phyloP scores from a whole-genome alignment of 164 flowering plant genomes.

The Pachysandra terminalis region DNA sequence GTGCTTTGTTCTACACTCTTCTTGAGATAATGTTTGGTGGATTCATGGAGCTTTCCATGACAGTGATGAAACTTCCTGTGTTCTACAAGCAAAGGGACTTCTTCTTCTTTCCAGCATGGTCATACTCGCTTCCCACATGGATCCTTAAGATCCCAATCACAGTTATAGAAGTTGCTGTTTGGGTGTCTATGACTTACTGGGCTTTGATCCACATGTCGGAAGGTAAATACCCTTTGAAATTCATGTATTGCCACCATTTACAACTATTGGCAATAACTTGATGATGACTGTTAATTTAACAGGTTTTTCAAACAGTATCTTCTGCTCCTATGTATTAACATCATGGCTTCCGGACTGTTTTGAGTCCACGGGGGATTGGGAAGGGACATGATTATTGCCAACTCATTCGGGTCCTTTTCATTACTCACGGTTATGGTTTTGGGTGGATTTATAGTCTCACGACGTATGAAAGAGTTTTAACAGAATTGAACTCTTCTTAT shows the following conservation, averaged over 20 bases:
- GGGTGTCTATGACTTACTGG: slow-evolving; percentile 54
- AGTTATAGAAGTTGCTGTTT: slow-evolving; percentile 42
- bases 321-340: slow-evolving; percentile 35
- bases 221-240: slow-evolving; percentile 27
- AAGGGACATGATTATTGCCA: slow-evolving; percentile 46
- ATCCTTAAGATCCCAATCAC: slow-evolving; percentile 51
- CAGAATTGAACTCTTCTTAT: neutral
- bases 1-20: slow-evolving; percentile 46
- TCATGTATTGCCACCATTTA: neutral
- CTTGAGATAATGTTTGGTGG: slow-evolving; percentile 46
- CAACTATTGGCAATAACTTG: neutral
- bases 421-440: slow-evolving; percentile 31
- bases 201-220: slow-evolving; percentile 46
- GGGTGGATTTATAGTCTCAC: slow-evolving; percentile 46
- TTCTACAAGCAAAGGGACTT: slow-evolving; percentile 55
- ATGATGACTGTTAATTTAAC: slow-evolving; percentile 9
- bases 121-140: slow-evolving; percentile 34
- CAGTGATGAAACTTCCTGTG: slow-evolving; percentile 48
- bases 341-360: slow-evolving; percentile 53
- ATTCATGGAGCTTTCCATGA: slow-evolving; percentile 48
- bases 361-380: slow-evolving; percentile 41
- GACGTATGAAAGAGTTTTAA: slow-evolving; percentile 27
- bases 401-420: slow-evolving; percentile 46
- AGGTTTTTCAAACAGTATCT: slow-evolving; percentile 53
- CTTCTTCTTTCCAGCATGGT: slow-evolving; percentile 46